Evolutionary conservation across 306 rosid genomes (phyloP).

Genomic region (Carpinus fangiana): DNA sequence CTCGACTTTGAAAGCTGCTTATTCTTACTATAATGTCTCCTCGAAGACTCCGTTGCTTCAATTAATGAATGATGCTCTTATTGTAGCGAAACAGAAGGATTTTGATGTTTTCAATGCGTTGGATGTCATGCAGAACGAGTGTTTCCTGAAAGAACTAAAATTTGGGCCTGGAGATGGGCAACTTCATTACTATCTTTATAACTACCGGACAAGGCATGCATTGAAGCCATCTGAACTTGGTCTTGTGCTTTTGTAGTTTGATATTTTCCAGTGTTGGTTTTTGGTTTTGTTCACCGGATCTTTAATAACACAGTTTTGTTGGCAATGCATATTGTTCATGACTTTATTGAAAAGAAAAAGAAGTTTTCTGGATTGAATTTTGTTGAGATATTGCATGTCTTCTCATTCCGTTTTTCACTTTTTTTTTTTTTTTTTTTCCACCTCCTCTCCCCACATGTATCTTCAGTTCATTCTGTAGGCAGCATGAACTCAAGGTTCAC

Average conservation of each 20-base stretch:
- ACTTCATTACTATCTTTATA: slow-evolving; percentile 66
- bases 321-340: neutral
- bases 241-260: slow-evolving; percentile 60
- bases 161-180: slow-evolving; percentile 72
- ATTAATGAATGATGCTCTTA: slow-evolving; percentile 79
- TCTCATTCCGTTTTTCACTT: neutral
- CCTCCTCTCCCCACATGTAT: neutral
- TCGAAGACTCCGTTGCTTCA: slow-evolving; percentile 71
- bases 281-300: slow-evolving; percentile 14
- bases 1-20: slow-evolving; percentile 79
- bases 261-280: slow-evolving; percentile 20
- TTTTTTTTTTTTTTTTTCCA: neutral
- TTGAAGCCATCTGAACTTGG: slow-evolving; percentile 71
- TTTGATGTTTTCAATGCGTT: slow-evolving; percentile 83
- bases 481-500: neutral
- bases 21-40: slow-evolving; percentile 74
- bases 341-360: neutral
- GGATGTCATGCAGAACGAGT: slow-evolving; percentile 79
- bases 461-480: neutral
- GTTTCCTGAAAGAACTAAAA: slow-evolving; percentile 59
- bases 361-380: neutral
- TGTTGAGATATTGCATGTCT: neutral
- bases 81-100: slow-evolving; percentile 68
- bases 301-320: neutral
- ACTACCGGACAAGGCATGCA: slow-evolving; percentile 45